Evolutionary conservation across 768 basidiomycete species (phyloP).

Genomic region (Xanthoconium stramineum): DNA sequence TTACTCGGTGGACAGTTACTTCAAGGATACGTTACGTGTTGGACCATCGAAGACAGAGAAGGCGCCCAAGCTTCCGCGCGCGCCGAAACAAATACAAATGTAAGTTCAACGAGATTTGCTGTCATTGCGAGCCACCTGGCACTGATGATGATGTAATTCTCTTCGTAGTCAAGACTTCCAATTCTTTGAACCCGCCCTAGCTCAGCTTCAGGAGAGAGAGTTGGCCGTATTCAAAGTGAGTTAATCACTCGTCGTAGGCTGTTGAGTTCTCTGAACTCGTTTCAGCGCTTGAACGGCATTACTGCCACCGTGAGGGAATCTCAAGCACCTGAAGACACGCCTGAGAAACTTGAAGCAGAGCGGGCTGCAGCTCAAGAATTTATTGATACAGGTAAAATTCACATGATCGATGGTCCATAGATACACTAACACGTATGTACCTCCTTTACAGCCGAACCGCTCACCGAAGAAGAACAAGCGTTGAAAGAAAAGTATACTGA

Average conservation of each 20-base stretch:
- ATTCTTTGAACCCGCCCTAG: constrained; percentile 83
- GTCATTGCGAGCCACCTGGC: not conserved
- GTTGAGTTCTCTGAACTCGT: not conserved
- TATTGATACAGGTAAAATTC: constrained; percentile 71
- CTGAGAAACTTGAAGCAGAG: constrained; percentile 84
- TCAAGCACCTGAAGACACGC: constrained; percentile 67
- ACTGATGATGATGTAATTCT: not conserved
- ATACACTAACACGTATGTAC: not conserved
- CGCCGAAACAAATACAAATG: constrained; percentile 87
- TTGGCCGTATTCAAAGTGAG: constrained; percentile 72
- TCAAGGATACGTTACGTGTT: constrained; percentile 84
- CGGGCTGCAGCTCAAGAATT: constrained; percentile 74
- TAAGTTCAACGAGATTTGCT: constrained; percentile 35
- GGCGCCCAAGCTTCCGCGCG: constrained; percentile 75
- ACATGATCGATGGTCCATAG: not conserved
- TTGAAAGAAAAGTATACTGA: constrained; percentile 75
- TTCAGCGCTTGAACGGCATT: constrained; percentile 64
- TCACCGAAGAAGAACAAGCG: constrained; percentile 83
- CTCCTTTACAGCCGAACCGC: constrained; percentile 67
- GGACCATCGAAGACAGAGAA: constrained; percentile 80
- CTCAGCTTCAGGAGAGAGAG: constrained; percentile 84
- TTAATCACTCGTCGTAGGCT: not conserved
- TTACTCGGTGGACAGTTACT: constrained; percentile 94
- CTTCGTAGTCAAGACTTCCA: constrained; percentile 85
- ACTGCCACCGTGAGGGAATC: constrained; percentile 61